These are phyloP conservation scores for Lepidium sativum DNA, from an alignment of 345 rosid species.

Conservation along the genomic window DNA sequence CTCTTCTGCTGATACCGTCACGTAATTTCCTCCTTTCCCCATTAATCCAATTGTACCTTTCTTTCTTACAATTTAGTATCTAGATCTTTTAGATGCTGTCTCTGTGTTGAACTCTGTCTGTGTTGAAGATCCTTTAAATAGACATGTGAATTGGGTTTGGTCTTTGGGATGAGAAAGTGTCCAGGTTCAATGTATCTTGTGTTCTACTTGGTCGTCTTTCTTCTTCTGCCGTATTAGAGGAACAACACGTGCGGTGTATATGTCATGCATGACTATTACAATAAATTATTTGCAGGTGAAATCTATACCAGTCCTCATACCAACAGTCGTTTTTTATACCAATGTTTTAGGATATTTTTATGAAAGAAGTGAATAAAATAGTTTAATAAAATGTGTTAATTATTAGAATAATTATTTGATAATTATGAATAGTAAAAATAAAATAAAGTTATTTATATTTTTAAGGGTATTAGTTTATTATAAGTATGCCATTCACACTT, in stretches of 20 bases:
- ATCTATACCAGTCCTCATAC: too few species aligned
- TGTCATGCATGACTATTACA: neutral
- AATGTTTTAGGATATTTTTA: too few species aligned
- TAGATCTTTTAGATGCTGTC: neutral
- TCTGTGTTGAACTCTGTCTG: neutral
- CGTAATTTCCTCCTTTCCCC: conserved; percentile 3
- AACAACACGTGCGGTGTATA: neutral
- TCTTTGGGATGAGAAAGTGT: conserved; percentile 22
- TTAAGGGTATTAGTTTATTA: too few species aligned
- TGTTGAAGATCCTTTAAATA: conserved; percentile 8
- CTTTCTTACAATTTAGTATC: neutral
- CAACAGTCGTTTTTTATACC: too few species aligned
- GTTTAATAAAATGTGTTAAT: too few species aligned
- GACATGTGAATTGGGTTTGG: neutral
- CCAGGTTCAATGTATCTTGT: conserved; percentile 65
- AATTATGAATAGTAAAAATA: too few species aligned
- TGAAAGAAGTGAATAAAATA: too few species aligned
- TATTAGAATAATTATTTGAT: too few species aligned
- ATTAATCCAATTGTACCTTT: neutral
- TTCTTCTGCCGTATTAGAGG: neutral
- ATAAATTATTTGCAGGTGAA: neutral
- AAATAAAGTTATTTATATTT: too few species aligned
- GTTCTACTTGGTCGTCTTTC: neutral
- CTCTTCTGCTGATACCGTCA: conserved; percentile 3
- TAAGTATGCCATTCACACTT: too few species aligned